Conservation (phyloP, 768 basidiomycete species). For the Russula compacta region DNA sequence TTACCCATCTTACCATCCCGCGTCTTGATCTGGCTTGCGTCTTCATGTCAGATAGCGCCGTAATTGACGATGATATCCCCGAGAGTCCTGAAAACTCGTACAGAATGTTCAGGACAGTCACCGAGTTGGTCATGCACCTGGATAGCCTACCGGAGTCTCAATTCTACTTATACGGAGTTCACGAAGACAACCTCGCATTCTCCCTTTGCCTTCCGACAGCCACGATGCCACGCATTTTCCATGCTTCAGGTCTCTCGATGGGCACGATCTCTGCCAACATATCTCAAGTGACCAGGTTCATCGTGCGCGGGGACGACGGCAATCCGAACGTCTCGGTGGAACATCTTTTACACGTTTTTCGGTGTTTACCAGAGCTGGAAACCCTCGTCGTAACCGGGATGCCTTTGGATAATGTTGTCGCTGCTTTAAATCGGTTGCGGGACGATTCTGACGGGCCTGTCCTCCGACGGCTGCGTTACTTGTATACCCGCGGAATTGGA, state of each 20-base stretch:
- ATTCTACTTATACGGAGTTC: slow-evolving; percentile 11
- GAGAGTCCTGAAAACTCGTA: slow-evolving; percentile 5
- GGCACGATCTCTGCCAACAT: slow-evolving; percentile 9
- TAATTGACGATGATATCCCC: slow-evolving; percentile 13
- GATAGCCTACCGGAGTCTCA: slow-evolving; percentile 14
- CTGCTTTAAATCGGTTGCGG: slow-evolving; percentile 9
- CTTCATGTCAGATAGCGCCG: slow-evolving; percentile 15
- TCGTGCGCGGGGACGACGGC: slow-evolving; percentile 11
- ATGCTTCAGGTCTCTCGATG: slow-evolving; percentile 1
- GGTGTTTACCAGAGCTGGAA: slow-evolving; percentile 12
- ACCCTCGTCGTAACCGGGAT: slow-evolving; percentile 12
- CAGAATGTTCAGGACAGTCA: slow-evolving; percentile 3
- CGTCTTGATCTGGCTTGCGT: slow-evolving; percentile 9
- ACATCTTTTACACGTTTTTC: slow-evolving; percentile 9
- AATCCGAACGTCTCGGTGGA: slow-evolving; percentile 7
- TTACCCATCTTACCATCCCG: slow-evolving; percentile 4
- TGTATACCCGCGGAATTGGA: slow-evolving; percentile 12
- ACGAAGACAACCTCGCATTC: slow-evolving; percentile 8
- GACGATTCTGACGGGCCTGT: slow-evolving; percentile 7
- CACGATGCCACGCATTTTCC: slow-evolving; percentile 3
- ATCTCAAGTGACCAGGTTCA: slow-evolving; percentile 7
- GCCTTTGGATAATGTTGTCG: slow-evolving; percentile 9
- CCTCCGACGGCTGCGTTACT: slow-evolving; percentile 3
- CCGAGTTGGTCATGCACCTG: slow-evolving; percentile 14
- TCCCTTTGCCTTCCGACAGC: slow-evolving; percentile 12